Base-by-base conservation (phyloP, 495 filamentous ascomycete genomes). In the Chaetomium fimeti region DNA sequence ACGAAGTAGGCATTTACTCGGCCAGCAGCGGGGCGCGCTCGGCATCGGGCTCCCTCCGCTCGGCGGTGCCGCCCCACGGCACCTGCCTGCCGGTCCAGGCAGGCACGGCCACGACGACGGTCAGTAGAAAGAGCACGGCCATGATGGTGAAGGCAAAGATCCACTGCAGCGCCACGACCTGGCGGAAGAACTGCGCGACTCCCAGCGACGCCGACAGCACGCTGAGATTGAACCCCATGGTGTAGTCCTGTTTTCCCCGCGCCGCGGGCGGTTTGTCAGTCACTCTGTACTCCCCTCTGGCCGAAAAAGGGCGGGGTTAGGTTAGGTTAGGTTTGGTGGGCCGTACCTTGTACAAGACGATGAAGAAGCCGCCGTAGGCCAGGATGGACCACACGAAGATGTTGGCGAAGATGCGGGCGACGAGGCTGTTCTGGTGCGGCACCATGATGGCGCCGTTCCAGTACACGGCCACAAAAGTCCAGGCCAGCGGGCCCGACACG, bases 121-220 rank as follows among this genome's bases (percentile, higher is more conserved):
- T 89, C 3, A 80, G 72, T 12, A 91, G 69, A 70, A 92, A 86
- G 57, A 95, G 83, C 45, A 91, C 72, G 1, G 78, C 85, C 82
- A 93, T 92, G 73, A 95, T 88, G 65, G 85, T 80, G 69, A 95
- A 93, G 36, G 91, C 91, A 72, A 95, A 96, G 74, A 92, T 92
- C 92, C 90, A 95, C 78, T 97, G 92, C 60, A 94, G 77, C 2
- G 89, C 86, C 64, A 93, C 81, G 45, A 85, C 71, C 74, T 90
- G 87, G 69, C 83, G 81, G 45, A 84, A 74, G 75, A 94, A 84
- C 73, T 96, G 91, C 18, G 83, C 82, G 18, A 60, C 45, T 11
- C 58, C 91, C 55, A 95, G 82, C 13, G 89, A 88, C 13, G 90
- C 85, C 2, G 84, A 80, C 56, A 97, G 78, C 32, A 92, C 80